Evolutionary conservation across 192 early-diverging fungal species (phyloP), one percentile per base, ranked within the genome.

Genomic region (Backusella liffmaniae): DNA sequence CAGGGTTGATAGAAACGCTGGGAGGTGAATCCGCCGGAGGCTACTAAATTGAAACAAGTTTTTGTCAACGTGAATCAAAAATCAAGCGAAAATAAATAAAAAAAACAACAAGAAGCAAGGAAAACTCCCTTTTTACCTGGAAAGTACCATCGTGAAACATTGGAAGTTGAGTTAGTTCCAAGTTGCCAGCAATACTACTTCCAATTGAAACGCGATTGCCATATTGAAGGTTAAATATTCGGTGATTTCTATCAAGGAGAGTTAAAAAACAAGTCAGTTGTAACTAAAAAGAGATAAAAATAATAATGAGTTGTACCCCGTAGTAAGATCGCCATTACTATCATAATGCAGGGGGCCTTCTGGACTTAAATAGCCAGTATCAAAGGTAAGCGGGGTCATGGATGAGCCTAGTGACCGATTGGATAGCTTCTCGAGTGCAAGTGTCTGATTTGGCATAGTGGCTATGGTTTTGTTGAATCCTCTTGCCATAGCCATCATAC

Each of bases 331-430:
- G 8, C 83, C 85, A 23, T 75, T 75, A 4, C 80, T 67, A 26
- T 86, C 83, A 72, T 83, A 81, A 12, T 78, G 37, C 67, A 86
- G 78, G 0, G 81, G 83, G 2, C 83, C 81, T 29, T 82, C 81
- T 7, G 85, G 85, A 2, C 85, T 81, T 9, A 76, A 78, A 73
- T 86, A 86, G 21, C 79, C 79, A 10, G 82, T 84, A 59, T 86
- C 83, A 77, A 86, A 84, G 0, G 72, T 46, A 5, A 73, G 29
- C 1, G 85, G 83, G 23, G 70, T 82, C 53, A 86, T 66, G 21
- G 62, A 76, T 8, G 26, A 15, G 0, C 80, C 79, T 4, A 84
- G 49, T 18, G 74, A 67, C 1, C 81, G 79, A 13, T 35, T 65
- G 1, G 77, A 72, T 13, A 86, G 67, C 16, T 69, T 67, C 13